Evolutionary conservation across 805 yeast genomes (phyloP), one percentile per base, ranked within the genome.

Genomic region (Kodamaea lidongshanica): DNA sequence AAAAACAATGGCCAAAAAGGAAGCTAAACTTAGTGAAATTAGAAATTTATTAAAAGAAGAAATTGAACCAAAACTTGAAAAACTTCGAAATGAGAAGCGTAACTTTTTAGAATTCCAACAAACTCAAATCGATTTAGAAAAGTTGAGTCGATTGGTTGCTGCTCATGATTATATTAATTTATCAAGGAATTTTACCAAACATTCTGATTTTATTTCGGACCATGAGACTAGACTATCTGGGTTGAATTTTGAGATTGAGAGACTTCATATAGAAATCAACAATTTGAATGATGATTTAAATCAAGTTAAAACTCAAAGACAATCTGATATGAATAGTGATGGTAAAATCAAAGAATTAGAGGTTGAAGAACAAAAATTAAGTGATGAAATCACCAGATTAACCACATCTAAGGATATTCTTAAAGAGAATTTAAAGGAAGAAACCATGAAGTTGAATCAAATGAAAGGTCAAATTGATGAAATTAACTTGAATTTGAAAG

Each of bases 1-100:
- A 46, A 79, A 83, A 49, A 85, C 95, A 2, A 86, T 92, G 86
- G 72, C 79, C 1, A 88, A 87, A 57, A 89, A 89, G 48, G 95
- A 92, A 44, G 71, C 81, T 10, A 88, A 88, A 46, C 67, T 92
- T 29, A 72, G 67, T 19, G 94, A 85, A 49, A 88, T 87, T 32
- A 70, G 82, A 42, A 67, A 71, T 17, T 56, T 88, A 25, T 62
- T 89, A 33, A 62, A 64, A 11, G 96, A 88, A 49, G 97, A 92
- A 52, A 89, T 92, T 37, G 94, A 84, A 49, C 98, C 98, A 4
- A 86, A 87, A 50, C 64, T 92, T 29, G 88, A 81, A 34, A 79
- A 79, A 46, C 62, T 88, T 28, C 70, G 94, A 38, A 70, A 70
- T 32, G 96, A 89, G 45, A 89, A 87, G 56, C 72, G 92, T 46